Evolutionary conservation across 805 yeast genomes (phyloP).

Genomic region (Wickerhamiella spandovensis): DNA sequence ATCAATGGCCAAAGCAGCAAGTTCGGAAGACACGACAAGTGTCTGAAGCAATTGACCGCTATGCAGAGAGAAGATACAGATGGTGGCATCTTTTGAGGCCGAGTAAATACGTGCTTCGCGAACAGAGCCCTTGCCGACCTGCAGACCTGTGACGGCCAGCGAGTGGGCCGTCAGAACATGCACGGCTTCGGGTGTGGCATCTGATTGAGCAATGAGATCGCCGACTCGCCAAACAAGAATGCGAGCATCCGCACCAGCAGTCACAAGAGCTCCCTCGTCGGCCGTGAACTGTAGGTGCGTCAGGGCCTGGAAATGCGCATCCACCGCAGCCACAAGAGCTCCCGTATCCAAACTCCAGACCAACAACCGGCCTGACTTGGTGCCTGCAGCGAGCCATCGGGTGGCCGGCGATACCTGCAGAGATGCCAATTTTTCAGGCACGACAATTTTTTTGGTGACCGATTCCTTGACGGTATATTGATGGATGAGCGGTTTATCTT

Average conservation of each 20-base stretch:
- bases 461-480: slow-evolving; percentile 55
- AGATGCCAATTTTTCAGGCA: slow-evolving; percentile 66
- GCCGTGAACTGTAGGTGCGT: slow-evolving; percentile 43
- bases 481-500: slow-evolving; percentile 60
- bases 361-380: slow-evolving; percentile 61
- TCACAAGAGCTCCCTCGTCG: slow-evolving; percentile 53
- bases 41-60: slow-evolving; percentile 44
- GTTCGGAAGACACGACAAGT: slow-evolving; percentile 48
- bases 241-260: slow-evolving; percentile 76
- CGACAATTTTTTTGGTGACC: slow-evolving; percentile 66
- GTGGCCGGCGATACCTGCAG: slow-evolving; percentile 33
- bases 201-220: slow-evolving; percentile 39
- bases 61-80: slow-evolving; percentile 52
- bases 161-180: slow-evolving; percentile 26
- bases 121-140: slow-evolving; percentile 34
- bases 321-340: slow-evolving; percentile 51
- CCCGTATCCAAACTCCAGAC: slow-evolving; percentile 83
- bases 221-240: slow-evolving; percentile 56
- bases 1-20: slow-evolving; percentile 50
- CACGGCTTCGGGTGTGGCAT: slow-evolving; percentile 19
- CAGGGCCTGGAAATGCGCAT: slow-evolving; percentile 73
- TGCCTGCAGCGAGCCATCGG: slow-evolving; percentile 50
- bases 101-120: slow-evolving; percentile 55
- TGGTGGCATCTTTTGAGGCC: slow-evolving; percentile 59
- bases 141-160: slow-evolving; percentile 37